Evolutionary conservation across 257 asterid species (phyloP), one percentile per base, ranked within the genome.

Genomic region (Solanum chiquidenum): DNA sequence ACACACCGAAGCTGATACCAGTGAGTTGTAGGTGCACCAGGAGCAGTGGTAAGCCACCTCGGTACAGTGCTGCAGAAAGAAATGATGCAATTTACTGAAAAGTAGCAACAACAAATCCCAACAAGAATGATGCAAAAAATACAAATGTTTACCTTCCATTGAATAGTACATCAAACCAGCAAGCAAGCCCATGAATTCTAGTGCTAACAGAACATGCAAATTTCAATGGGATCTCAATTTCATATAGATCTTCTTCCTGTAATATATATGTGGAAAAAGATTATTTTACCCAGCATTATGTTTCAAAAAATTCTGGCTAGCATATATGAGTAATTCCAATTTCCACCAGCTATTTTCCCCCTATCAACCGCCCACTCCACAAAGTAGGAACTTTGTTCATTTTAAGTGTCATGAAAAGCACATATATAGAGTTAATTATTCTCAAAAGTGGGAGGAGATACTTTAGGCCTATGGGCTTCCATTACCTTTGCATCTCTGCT

Each of bases 1-100:
- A 97, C 99, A 88, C 99, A 97, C n/a, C 99, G 98, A 73, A 97
- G 94, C 90, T 97, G 99, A 91, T 97, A 97, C 99, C 99, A 97
- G 88, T 97, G 99, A 5, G 99, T 97, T 55, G 99, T 97, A 44
- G 97, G 98, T 23, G 98, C 95, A 46, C 99, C 99, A 77, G 99
- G 99, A 89, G 98, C 98, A 83, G 99, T 97, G 86, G 94, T 94
- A 77, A 97, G 96, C 99, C 98, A 97, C 93, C 99, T 92, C 86
- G 92, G 98, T 42, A 97, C 98, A 23, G 95, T 90, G 93, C 99
- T 96, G 90, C 68, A 14, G 60, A 85, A n/a, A 79, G 85, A 80
- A 29, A 80, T 49, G 42, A 80, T 80, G 40, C 68, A 46, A 80
- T 80, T 80, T 29, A 80, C 68, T 18, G 27, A 25, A 16, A 80